phyloP scores from a whole-genome alignment of 352 stramenopile genomes.

The Phytopythium helicoides region DNA sequence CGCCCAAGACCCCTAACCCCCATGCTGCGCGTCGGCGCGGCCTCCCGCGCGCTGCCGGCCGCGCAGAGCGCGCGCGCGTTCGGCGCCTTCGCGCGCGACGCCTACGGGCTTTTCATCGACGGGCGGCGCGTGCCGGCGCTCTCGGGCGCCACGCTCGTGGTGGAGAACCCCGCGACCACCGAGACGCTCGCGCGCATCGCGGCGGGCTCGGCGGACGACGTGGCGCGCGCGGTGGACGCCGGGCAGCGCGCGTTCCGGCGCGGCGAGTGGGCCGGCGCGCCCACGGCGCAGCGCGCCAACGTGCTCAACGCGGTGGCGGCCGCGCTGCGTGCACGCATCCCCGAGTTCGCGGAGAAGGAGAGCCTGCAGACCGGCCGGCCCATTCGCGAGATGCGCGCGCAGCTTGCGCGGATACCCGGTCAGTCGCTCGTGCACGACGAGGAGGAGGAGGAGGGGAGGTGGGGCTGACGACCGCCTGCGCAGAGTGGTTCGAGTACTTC shows the following conservation, averaged over 20 bases:
- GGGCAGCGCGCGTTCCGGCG: constrained; percentile 28
- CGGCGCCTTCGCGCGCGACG: constrained; percentile 18
- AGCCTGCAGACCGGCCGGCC: constrained; percentile 58
- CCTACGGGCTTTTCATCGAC: constrained; percentile 50
- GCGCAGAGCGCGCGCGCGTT: not conserved
- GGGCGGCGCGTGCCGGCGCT: constrained; percentile 30
- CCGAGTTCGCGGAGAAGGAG: constrained; percentile 55
- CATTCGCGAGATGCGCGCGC: constrained; percentile 57
- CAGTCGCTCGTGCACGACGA: too few species aligned
- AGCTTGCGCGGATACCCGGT: constrained; percentile 43
- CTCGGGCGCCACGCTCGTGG: constrained; percentile 16
- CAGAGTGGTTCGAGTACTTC: constrained; percentile 87
- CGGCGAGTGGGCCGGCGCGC: constrained; percentile 27
- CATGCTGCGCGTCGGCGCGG: too few species aligned
- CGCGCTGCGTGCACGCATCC: constrained; percentile 29
- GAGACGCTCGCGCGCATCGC: constrained; percentile 34
- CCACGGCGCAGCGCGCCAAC: constrained; percentile 26
- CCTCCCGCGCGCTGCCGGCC: too few species aligned
- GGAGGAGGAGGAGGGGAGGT: too few species aligned
- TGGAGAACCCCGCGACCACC: constrained; percentile 55
- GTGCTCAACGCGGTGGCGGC: constrained; percentile 42
- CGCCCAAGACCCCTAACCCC: too few species aligned
- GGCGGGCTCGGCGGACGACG: constrained; percentile 27
- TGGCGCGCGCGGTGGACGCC: constrained; percentile 30
- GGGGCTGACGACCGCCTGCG: not conserved